Percentiles rank a stretch among this genome's conserved stretches.
phyloP scores from a whole-genome alignment of 495 filamentous ascomycete genomes.

The Pyronema domesticum region DNA sequence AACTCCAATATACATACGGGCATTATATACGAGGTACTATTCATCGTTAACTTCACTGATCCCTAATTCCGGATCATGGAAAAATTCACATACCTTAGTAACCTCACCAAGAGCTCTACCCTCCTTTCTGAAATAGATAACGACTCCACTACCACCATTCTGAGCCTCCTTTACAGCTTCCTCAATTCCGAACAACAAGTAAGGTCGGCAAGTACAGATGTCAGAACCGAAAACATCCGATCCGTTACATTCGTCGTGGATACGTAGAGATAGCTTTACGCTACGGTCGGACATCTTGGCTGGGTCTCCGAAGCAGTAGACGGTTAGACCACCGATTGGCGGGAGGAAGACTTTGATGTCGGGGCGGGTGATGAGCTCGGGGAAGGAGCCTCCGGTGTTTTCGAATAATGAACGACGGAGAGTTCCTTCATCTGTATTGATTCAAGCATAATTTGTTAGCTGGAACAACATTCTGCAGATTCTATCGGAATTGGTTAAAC shows the following conservation, averaged over 20 bases:
- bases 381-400: slow-evolving; percentile 57
- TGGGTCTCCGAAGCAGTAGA: slow-evolving; percentile 92
- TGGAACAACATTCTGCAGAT: not conserved
- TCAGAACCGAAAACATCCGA: slow-evolving; percentile 97
- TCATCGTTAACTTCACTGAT: slow-evolving; percentile 17
- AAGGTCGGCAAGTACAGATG: slow-evolving; percentile 94
- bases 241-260: slow-evolving; percentile 96
- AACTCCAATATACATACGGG: slow-evolving; percentile 35
- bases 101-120: slow-evolving; percentile 92
- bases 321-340: slow-evolving; percentile 87
- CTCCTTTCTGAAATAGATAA: slow-evolving; percentile 99
- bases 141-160: slow-evolving; percentile 82
- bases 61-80: slow-evolving; percentile 1
- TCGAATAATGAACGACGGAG: slow-evolving; percentile 80
- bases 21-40: slow-evolving; percentile 83
- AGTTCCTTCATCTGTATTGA: slow-evolving; percentile 52
- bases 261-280: slow-evolving; percentile 66
- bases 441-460: slow-evolving; percentile 1
- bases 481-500: not conserved
- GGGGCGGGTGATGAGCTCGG: slow-evolving; percentile 43
- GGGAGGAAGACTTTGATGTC: slow-evolving; percentile 95
- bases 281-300: slow-evolving; percentile 81
- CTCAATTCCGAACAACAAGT: slow-evolving; percentile 89
- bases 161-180: slow-evolving; percentile 95
- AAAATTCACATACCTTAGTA: slow-evolving; percentile 47